These are phyloP conservation scores for Backusella morwellensis DNA, from an alignment of 192 early-diverging fungal genomes.

Conservation along the genomic window DNA sequence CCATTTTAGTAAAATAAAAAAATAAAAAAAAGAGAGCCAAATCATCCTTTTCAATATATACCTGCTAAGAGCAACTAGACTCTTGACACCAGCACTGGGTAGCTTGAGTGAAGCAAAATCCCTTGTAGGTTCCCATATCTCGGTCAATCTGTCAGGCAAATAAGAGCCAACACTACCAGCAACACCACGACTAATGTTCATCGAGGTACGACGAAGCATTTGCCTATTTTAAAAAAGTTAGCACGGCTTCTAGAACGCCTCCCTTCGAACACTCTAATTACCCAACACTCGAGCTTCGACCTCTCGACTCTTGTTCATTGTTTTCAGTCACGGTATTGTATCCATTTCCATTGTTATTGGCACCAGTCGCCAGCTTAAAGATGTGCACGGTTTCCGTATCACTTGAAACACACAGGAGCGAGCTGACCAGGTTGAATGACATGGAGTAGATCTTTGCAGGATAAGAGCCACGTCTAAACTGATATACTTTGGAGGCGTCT, in stretches of 20 bases:
- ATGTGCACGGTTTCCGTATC: constrained; percentile 97
- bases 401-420: constrained; percentile 79
- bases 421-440: constrained; percentile 72
- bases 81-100: constrained; percentile 72
- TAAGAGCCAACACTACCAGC: constrained; percentile 83
- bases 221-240: constrained; percentile 27
- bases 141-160: constrained; percentile 83
- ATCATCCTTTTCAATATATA: constrained; percentile 8
- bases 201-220: constrained; percentile 58
- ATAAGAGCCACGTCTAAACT: constrained; percentile 95
- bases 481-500: constrained; percentile 80
- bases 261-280: constrained; percentile 14
- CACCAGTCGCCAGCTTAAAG: constrained; percentile 60
- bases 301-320: constrained; percentile 5
- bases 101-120: constrained; percentile 94
- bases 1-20: neutral
- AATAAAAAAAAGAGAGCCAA: neutral
- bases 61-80: constrained; percentile 73
- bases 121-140: constrained; percentile 93
- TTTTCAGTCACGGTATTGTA: neutral
- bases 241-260: no score
- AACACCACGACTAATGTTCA: constrained; percentile 60
- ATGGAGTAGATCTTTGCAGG: constrained; percentile 90
- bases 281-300: constrained; percentile 37
- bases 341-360: constrained; percentile 9